phyloP scores from a whole-genome alignment of 371 early-diverging fungal species.

The Astathelohania contejeani region DNA sequence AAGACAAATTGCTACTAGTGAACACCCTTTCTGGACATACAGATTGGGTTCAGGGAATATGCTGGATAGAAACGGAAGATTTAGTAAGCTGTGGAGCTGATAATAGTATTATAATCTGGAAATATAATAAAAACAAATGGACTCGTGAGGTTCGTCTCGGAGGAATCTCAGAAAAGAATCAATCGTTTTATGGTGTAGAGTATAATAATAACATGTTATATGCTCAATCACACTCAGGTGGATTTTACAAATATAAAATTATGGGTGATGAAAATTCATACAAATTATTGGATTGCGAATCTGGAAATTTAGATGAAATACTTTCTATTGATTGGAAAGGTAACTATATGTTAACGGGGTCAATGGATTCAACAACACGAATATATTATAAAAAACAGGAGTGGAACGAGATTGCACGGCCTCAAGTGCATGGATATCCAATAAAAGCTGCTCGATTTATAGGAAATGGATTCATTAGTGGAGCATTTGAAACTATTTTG shows the following conservation, averaged over 20 bases:
- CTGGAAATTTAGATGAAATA: conserved; percentile 33
- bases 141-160: not conserved
- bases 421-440: conserved; percentile 35
- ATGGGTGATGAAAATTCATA: not conserved
- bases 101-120: conserved; percentile 32
- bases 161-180: conserved; percentile 12
- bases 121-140: conserved; percentile 7
- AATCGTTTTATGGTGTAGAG: conserved; percentile 21
- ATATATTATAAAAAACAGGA: conserved; percentile 30
- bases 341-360: conserved; percentile 17
- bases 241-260: conserved; percentile 32
- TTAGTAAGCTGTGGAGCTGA: conserved; percentile 27
- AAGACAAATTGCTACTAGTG: conserved; percentile 5
- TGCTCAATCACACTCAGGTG: conserved; percentile 30
- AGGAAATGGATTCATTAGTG: conserved; percentile 11
- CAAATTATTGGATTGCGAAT: conserved; percentile 9
- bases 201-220: conserved; percentile 5
- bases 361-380: conserved; percentile 35
- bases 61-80: conserved; percentile 20
- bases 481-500: conserved; percentile 35
- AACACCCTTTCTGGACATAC: conserved; percentile 35
- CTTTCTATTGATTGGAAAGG: conserved; percentile 11
- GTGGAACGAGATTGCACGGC: conserved; percentile 32
- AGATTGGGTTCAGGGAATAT: conserved; percentile 32
- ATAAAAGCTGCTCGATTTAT: conserved; percentile 23